These are phyloP conservation scores for Fusarium stilboides DNA, from an alignment of 2,329 filamentous ascomycete genomes.

Conservation along the genomic window DNA sequence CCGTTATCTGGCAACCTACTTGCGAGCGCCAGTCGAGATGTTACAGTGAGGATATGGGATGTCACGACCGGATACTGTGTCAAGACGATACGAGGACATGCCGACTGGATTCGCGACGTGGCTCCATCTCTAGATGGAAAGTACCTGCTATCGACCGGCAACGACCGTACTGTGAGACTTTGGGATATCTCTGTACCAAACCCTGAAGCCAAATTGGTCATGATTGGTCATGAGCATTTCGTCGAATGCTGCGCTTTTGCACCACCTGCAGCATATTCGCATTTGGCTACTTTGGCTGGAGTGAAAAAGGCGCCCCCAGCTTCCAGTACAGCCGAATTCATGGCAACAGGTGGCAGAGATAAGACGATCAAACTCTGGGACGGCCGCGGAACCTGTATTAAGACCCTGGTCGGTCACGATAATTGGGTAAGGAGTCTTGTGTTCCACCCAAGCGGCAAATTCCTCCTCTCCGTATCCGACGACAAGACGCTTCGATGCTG, in stretches of 20 bases:
- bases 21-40: conserved; percentile 88
- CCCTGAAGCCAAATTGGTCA: conserved; percentile 81
- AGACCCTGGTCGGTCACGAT: conserved; percentile 88
- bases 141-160: conserved; percentile 85
- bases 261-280: conserved; percentile 81
- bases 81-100: conserved; percentile 88
- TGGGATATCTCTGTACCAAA: conserved; percentile 82
- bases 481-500: conserved; percentile 95
- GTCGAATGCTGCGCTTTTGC: conserved; percentile 91
- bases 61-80: conserved; percentile 93
- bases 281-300: conserved; percentile 83
- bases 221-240: conserved; percentile 89
- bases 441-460: conserved; percentile 94
- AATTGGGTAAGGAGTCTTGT: conserved; percentile 92
- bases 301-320: conserved; percentile 85
- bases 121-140: conserved; percentile 85
- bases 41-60: conserved; percentile 91
- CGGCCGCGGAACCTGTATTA: conserved; percentile 84
- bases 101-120: conserved; percentile 93
- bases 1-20: conserved; percentile 87
- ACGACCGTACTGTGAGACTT: conserved; percentile 84
- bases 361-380: conserved; percentile 95
- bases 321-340: conserved; percentile 84
- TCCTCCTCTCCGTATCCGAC: conserved; percentile 86
- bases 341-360: conserved; percentile 90